Evolutionary conservation across 805 yeast genomes (phyloP), one percentile per base, ranked within the genome.

Genomic region (Kockiozyma suomiensis): DNA sequence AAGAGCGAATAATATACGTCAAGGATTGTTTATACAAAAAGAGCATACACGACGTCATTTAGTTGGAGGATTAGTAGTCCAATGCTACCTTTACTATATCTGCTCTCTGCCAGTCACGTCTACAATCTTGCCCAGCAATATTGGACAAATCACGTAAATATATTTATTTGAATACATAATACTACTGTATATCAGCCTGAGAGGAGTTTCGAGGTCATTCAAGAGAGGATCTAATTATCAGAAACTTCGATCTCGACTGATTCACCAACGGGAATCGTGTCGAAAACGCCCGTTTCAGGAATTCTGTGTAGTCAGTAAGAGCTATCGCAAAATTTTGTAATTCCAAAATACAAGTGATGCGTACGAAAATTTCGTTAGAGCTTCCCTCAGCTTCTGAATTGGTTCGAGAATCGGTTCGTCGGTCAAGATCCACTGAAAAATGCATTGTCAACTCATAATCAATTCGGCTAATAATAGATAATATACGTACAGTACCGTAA

Each of bases 321-420:
- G 38, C 23, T 6, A 28, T 26, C 12, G 49, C 4, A n/a, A n/a
- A n/a, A n/a, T n/a, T n/a, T n/a, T n/a, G n/a, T n/a, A n/a, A n/a
- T n/a, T 45, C 28, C n/a, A 32, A 3, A 37, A 30, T 26, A 38
- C 8, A 7, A 5, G 19, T 8, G 33, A 17, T n/a, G 47, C 58
- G 15, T 35, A 56, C 61, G 35, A 46, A 10, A 26, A 38, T 43
- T 32, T 37, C 23, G 13, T 17, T 15, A 58, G 43, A 6, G 65
- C 65, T 8, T 58, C 56, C 40, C 47, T 50, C 50, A 61, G 52
- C 30, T 55, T 59, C 17, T 48, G 21, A 7, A 35, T 19, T 12
- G 65, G 65, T 43, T 61, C 64, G 33, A 59, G 56, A n/a, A 59
- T 15, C 17, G 60, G 60, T 35, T 59, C 65, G 45, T 52, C 59